phyloP scores from a whole-genome alignment of 345 rosid genomes.

The Salix caprea region DNA sequence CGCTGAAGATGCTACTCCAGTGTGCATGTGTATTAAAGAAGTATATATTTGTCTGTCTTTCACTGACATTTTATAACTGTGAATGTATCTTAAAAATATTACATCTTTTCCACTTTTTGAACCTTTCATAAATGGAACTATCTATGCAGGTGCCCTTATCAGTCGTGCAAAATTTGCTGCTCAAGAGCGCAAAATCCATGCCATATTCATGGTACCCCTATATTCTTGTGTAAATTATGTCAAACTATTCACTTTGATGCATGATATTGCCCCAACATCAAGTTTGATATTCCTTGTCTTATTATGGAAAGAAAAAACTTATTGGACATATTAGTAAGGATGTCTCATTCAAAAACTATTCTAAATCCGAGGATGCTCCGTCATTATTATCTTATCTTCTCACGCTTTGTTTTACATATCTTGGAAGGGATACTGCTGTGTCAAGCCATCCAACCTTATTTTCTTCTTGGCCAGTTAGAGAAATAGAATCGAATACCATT shows the following conservation, averaged over 20 bases:
- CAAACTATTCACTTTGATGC: not conserved
- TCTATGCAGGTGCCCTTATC: conserved; percentile 79
- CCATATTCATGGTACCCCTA: conserved; percentile 73
- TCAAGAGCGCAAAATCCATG: conserved; percentile 93
- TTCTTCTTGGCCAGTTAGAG: not conserved
- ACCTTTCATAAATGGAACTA: conserved; percentile 16
- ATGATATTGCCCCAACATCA: not conserved
- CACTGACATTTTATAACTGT: not conserved
- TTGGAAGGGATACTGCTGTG: not conserved
- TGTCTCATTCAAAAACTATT: not conserved
- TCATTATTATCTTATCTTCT: not conserved
- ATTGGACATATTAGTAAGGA: not conserved
- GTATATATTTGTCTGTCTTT: not conserved
- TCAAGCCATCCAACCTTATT: not conserved
- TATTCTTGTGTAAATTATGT: not conserved
- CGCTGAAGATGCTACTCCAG: not conserved
- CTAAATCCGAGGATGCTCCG: not conserved
- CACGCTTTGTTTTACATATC: not conserved
- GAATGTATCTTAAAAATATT: not conserved
- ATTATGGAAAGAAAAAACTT: not conserved
- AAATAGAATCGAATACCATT: not conserved
- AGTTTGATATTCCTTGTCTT: not conserved
- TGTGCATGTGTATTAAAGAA: not conserved
- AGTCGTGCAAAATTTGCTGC: conserved; percentile 94
- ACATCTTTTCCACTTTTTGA: not conserved